Base-by-base conservation (phyloP, 2,329 filamentous ascomycete genomes). In the Curvularia hawaiiensis region DNA sequence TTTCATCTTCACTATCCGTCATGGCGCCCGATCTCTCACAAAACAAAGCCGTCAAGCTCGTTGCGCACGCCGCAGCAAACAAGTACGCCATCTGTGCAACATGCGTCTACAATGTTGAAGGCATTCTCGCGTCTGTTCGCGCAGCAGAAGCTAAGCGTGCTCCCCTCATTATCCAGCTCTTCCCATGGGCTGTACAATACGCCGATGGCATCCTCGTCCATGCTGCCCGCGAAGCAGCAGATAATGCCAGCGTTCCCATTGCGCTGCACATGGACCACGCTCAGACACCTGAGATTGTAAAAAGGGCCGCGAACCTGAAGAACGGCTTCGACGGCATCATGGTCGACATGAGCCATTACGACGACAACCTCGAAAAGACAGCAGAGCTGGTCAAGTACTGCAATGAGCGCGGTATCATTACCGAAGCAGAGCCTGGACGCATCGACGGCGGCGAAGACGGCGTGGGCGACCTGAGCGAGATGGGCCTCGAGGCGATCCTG, bases 371-470 rank as follows among this genome's bases (percentile, higher is more conserved):
- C 38, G 78, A 81, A 3, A 81, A 84, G 69, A 91, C 88, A 20
- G 79, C 79, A 50, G 85, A 89, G 63, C 76, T 90, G 50, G 85
- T 86, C 7, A 77, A 75, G 22, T 86, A 88, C 69, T 89, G 88
- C 69, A 84, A 89, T 69, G 85, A 78, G 63, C 80, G 84, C 41
- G 86, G 87, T 3, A 90, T 90, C 60, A 83, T 86, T 4, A 88
- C 87, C 1, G 88, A 91, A 71, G 88, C 88, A 0, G 88, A 91
- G 69, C 88, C 88, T 0, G 88, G 88, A 0, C 78, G 88, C 3
- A 91, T 91, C 59, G 87, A 90, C 68, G 86, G 87, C 22, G 86
- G 89, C 0, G 90, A 93, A 75, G 90, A 92, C 66, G 90, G 90
- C 0, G 85, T 93, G 3, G 83, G 84, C 9, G 88, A 91, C 69